A percentile compares a stretch with the other conserved stretches of the same genome.
phyloP scores from a whole-genome alignment of 1,139 yeast species.

The Casaregolazyma suthepensis region DNA sequence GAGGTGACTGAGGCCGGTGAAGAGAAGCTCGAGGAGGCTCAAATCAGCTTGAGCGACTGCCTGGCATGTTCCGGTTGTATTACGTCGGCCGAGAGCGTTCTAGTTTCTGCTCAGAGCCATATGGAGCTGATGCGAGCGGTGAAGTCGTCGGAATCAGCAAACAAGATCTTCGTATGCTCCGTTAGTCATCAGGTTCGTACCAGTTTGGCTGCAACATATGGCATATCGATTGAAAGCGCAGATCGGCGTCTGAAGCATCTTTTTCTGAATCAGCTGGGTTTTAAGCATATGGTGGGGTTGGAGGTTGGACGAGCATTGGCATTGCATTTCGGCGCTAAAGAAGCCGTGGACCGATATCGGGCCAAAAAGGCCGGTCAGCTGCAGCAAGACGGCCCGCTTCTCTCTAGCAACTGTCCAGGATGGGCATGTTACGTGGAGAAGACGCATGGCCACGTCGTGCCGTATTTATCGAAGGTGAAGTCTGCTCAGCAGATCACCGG shows the following conservation, averaged over 20 bases:
- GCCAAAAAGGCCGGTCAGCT: conserved; percentile 11
- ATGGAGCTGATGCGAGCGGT: conserved; percentile 64
- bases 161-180: conserved; percentile 59
- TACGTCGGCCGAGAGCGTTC: conserved; percentile 90
- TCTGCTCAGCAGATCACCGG: conserved; percentile 96
- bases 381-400: conserved; percentile 37
- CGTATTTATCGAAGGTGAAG: conserved; percentile 51
- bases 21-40: conserved; percentile 64
- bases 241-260: conserved; percentile 59
- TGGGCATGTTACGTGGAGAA: conserved; percentile 95
- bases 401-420: conserved; percentile 84
- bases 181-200: conserved; percentile 83
- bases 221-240: conserved; percentile 45
- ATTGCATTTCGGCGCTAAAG: conserved; percentile 53
- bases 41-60: conserved; percentile 86
- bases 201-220: conserved; percentile 68
- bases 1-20: conserved; percentile 64
- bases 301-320: conserved; percentile 74
- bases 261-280: conserved; percentile 58
- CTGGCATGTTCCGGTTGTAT: conserved; percentile 97
- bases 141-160: conserved; percentile 28
- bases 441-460: conserved; percentile 80
- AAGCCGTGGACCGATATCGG: conserved; percentile 35
- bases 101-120: conserved; percentile 87
- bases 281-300: conserved; percentile 73